These are phyloP conservation scores for Coffea humblotiana DNA, from an alignment of 305 asterid genomes.

Conservation along the genomic window DNA sequence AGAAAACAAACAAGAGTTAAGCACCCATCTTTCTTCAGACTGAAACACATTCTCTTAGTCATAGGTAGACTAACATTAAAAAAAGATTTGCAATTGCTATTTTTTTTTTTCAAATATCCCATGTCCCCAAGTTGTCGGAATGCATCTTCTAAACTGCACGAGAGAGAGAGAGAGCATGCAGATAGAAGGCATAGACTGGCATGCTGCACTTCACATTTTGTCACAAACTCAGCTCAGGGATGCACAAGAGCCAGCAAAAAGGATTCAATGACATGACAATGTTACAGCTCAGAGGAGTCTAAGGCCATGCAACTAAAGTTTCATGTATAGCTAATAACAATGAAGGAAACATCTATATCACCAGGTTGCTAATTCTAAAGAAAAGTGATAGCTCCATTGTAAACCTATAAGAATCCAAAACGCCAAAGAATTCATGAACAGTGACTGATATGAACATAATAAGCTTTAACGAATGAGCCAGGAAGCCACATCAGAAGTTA, in stretches of 20 bases:
- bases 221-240: not conserved
- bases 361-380: not conserved
- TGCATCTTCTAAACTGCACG: not conserved
- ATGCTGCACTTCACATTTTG: not conserved
- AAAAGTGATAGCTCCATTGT: not conserved
- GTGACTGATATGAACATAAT: not conserved
- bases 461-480: not conserved
- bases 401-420: not conserved
- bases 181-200: not conserved
- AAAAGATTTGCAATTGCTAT: not conserved
- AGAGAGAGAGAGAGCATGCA: not conserved
- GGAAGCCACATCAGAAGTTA: not conserved
- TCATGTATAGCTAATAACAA: not conserved
- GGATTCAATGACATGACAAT: not conserved
- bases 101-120: not conserved
- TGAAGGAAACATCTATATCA: not conserved
- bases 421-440: not conserved
- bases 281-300: not conserved
- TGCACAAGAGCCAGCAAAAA: not conserved
- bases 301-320: not conserved
- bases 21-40: not conserved
- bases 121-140: not conserved
- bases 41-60: not conserved
- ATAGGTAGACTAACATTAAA: not conserved
- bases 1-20: not conserved